phyloP scores from a whole-genome alignment of 2,329 filamentous ascomycete species.

The Diplocarpon rosae region DNA sequence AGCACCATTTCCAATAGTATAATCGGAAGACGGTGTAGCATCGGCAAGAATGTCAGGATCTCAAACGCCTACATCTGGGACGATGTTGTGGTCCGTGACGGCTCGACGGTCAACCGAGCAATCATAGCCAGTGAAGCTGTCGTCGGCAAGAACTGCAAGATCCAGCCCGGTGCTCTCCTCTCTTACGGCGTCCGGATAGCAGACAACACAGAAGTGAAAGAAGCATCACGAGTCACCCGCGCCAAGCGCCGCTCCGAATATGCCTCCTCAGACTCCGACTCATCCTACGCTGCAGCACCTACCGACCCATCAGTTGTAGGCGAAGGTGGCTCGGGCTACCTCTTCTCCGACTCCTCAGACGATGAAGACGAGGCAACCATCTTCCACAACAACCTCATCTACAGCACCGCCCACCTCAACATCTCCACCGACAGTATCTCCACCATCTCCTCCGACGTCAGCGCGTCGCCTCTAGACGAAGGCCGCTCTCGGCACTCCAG shows the following conservation, averaged over 20 bases:
- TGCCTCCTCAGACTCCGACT: conserved; percentile 25
- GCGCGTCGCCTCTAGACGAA: conserved; percentile 28
- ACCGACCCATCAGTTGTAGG: conserved; percentile 46
- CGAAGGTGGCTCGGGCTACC: conserved; percentile 46
- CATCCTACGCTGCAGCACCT: conserved; percentile 23
- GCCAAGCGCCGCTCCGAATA: conserved; percentile 31
- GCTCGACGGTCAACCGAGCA: conserved; percentile 56
- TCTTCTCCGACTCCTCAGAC: conserved; percentile 50
- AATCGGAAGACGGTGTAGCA: conserved; percentile 74
- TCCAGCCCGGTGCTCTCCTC: conserved; percentile 65
- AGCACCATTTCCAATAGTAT: conserved; percentile 63
- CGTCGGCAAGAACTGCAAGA: conserved; percentile 58
- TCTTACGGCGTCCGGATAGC: conserved; percentile 68
- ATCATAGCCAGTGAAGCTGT: conserved; percentile 64
- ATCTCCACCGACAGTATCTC: conserved; percentile 48
- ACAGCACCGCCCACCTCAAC: conserved; percentile 27
- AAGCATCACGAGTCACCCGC: conserved; percentile 31
- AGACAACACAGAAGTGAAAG: conserved; percentile 41
- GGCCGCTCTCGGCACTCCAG: conserved; percentile 53
- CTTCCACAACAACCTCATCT: conserved; percentile 39
- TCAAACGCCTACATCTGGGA: conserved; percentile 84
- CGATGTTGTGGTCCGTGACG: conserved; percentile 65
- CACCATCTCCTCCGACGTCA: conserved; percentile 46
- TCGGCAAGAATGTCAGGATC: conserved; percentile 74
- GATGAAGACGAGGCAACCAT: conserved; percentile 43